Base-by-base conservation (phyloP, 2,329 filamentous ascomycete genomes). In the Penicillium frequentans region DNA sequence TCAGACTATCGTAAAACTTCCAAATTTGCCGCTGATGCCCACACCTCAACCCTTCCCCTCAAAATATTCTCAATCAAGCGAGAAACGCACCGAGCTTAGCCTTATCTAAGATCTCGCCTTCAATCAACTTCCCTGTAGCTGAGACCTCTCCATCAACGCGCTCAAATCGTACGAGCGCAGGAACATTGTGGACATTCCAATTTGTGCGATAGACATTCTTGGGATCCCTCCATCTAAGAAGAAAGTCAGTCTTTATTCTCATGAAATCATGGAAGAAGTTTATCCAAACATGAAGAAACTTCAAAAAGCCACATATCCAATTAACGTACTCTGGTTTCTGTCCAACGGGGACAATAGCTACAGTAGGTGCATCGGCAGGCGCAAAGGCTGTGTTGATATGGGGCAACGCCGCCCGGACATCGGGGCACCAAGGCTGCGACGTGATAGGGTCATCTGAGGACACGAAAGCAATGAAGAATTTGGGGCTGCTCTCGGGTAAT, bases 391-490 rank as follows among this genome's bases (percentile, higher is more conserved):
- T 57, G 3, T 66, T 55, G 23, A 77, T 64, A 44, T 66, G 55
- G 0, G 74, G 74, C 53, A 75, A 55, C 0, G 75, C 72, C 9
- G 70, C 71, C 14, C 72, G 68, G 26, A 77, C 75, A 50, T 77
- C 75, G 1, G 75, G 75, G 24, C 75, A 77, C 75, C 75, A 77
- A 4, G 75, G 66, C 54, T 72, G 62, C 8, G 67, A 66, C 19
- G 75, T 77, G 3, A 58, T 57, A 8, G 73, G 68, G 44, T 76
- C 73, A 33, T 68, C 47, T 31, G 72, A 75, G 2, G 75, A 70
- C 33, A 72, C 66, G 60, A 77, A 77, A n/a, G 71, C 65, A 46
- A 77, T 52, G 60, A 75, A 77, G 3, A 70, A 47, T 14, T 58
- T 64, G 1, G 70, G 65, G 43, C 51, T 51, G 13, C 49, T 48